A percentile compares a stretch with the other conserved stretches of the same genome.
These are phyloP conservation scores for Xylaria hypoxylon DNA, from an alignment of 2,329 filamentous ascomycete species.

Conservation along the genomic window DNA sequence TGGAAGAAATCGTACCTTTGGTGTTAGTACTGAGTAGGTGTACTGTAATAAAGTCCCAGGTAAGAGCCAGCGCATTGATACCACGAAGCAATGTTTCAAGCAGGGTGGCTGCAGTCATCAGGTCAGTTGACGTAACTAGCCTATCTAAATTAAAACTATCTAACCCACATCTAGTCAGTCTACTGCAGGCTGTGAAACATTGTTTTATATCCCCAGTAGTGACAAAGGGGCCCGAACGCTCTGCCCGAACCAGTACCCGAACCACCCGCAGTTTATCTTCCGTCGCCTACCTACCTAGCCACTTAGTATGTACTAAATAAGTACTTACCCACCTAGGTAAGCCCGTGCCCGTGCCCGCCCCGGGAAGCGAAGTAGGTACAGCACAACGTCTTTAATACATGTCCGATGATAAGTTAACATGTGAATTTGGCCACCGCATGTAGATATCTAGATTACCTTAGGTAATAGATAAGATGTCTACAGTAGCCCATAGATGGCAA, in stretches of 20 bases:
- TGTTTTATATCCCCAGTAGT: too few relatives aligned
- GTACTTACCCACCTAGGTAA: neutral
- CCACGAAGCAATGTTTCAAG: neutral
- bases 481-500: too few relatives aligned
- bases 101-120: slow-evolving; percentile 5
- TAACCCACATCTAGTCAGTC: too few relatives aligned
- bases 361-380: neutral
- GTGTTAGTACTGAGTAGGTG: too few relatives aligned
- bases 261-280: too few relatives aligned
- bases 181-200: slow-evolving; percentile 30
- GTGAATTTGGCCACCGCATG: neutral
- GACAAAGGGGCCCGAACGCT: slow-evolving; percentile 14
- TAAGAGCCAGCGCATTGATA: slow-evolving; percentile 4
- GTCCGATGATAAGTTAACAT: neutral
- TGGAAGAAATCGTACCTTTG: too few relatives aligned
- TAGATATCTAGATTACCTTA: neutral
- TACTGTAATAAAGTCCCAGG: neutral
- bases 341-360: neutral
- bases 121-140: slow-evolving; percentile 31
- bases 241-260: neutral
- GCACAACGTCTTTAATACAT: neutral
- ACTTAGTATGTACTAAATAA: neutral
- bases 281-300: too few relatives aligned
- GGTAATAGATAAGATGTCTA: too few relatives aligned
- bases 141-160: slow-evolving; percentile 35